Evolutionary conservation across 1,284 basidiomycete species (phyloP), one percentile per base, ranked within the genome.

Genomic region (Stereum hirsutum): DNA sequence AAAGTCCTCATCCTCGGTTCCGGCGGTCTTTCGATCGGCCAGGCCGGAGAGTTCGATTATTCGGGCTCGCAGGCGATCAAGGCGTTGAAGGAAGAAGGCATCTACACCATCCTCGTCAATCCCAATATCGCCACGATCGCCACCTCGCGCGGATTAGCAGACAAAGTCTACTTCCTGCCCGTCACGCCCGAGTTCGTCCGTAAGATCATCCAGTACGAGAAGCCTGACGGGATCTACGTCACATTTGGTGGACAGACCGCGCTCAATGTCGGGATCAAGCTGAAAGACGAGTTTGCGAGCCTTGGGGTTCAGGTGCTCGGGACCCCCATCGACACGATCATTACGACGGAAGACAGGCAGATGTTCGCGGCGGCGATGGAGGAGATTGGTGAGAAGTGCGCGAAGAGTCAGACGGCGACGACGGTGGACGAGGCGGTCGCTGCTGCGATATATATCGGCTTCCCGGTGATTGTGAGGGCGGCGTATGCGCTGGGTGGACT

Each of bases 71-170:
- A 99, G 65, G 95, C 95, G 11, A 96, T 99, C 77, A 99, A 99
- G 69, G 96, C 95, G 7, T 76, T 99, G 52, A 97, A 98, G 67
- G 91, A 94, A 63, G 95, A 98, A 62, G 95, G 95, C 24, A 97
- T 99, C 59, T 98, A 96, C 68, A 99, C 95, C 40, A 90, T 98
- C 62, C 83, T 99, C 59, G 83, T 99, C 59, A 99, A 99, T 65
- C 93, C 95, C 36, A 99, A 99, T 67, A 99, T 99, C 57, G 95
- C 95, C n/a, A 99, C 96, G 31, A 99, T 99, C 54, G 95, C 96
- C 43, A 99, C 95, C 1, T 95, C 91, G 43, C 89, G 92, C 57
- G 95, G 95, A 55, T 78, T 99, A 39, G 95, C 95, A 27, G 95
- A 99, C 71, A 98, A 98, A 66, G 95, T 99, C 43, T 99, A 98